phyloP scores from a whole-genome alignment of 1,284 basidiomycete genomes.

The Fomitopsis betulina region DNA sequence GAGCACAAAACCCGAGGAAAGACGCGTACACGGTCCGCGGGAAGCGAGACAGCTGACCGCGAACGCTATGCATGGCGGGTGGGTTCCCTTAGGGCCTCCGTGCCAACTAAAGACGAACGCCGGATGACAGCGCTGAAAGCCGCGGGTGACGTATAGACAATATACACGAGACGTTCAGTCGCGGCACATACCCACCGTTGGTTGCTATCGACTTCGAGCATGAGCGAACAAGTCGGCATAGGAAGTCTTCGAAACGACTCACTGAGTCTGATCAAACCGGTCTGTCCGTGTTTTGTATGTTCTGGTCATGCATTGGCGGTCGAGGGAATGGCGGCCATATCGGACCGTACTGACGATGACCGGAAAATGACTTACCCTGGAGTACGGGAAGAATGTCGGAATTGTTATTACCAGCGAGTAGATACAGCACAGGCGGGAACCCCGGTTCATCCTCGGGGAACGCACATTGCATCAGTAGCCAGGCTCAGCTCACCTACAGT shows the following conservation, averaged over 20 bases:
- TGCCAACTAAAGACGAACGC: background rate
- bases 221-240: background rate
- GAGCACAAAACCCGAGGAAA: background rate
- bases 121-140: background rate
- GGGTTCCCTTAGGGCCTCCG: background rate
- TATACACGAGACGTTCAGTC: background rate
- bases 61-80: background rate
- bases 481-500: background rate
- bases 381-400: background rate
- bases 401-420: background rate
- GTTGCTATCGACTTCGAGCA: background rate
- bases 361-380: background rate
- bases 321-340: background rate
- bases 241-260: background rate
- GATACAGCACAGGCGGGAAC: background rate
- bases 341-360: background rate
- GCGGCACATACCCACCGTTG: background rate
- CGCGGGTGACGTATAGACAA: background rate
- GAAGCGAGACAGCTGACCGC: slow-evolving; percentile 2
- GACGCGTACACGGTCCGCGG: background rate
- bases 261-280: no score
- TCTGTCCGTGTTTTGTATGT: no score
- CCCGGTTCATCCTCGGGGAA: background rate
- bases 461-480: background rate
- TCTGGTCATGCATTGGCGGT: background rate